Conservation (phyloP, 495 filamentous ascomycete genomes). For the Pyrenula massariospora region DNA sequence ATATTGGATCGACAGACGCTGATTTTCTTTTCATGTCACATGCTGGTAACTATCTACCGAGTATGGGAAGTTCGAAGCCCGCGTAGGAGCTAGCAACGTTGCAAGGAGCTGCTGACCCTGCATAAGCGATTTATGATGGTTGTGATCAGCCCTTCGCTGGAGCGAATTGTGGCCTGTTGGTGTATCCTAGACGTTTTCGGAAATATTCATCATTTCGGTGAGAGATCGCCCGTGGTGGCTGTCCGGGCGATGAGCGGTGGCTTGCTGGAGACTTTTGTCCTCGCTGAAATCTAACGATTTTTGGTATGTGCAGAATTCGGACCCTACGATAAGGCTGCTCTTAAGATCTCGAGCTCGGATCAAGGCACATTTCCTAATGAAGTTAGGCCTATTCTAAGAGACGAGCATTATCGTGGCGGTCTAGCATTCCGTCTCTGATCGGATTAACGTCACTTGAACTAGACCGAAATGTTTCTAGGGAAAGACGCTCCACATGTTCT, state of each 20-base stretch:
- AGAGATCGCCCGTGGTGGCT: background rate
- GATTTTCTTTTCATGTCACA: background rate
- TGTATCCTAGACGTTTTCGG: background rate
- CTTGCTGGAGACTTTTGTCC: background rate
- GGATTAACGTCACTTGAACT: background rate
- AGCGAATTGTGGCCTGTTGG: background rate
- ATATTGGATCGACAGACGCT: background rate
- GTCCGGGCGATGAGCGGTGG: background rate
- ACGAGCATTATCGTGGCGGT: background rate
- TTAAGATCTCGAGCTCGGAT: background rate
- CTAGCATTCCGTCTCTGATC: background rate
- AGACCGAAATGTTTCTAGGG: background rate
- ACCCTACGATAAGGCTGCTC: background rate
- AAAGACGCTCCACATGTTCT: background rate
- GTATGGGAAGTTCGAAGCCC: background rate
- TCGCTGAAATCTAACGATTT: background rate
- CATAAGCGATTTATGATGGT: background rate
- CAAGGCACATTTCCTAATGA: background rate
- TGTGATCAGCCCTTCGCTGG: background rate
- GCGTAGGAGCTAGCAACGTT: background rate
- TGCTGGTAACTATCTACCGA: background rate
- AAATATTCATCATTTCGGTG: background rate
- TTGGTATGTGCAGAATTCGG: background rate
- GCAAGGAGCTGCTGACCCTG: background rate
- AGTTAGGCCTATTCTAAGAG: background rate